phyloP scores from a whole-genome alignment of 495 filamentous ascomycete genomes.

The Aspergillus campestris region DNA sequence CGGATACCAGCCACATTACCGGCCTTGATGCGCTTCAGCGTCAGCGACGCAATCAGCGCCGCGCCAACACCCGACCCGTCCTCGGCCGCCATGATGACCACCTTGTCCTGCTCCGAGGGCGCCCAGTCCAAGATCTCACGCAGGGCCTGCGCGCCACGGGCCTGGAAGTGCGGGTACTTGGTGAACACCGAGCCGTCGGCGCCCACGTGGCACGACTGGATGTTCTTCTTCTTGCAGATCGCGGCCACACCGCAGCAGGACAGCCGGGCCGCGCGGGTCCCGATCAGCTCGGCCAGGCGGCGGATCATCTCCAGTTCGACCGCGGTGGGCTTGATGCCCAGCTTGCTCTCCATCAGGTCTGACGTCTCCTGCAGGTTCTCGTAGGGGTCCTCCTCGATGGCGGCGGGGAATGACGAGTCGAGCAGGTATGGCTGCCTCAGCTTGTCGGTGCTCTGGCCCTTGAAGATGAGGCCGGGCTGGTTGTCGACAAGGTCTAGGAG shows the following conservation, averaged over 20 bases:
- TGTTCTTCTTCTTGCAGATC: slow-evolving; percentile 92
- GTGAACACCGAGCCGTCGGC: slow-evolving; percentile 96
- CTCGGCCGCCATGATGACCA: slow-evolving; percentile 80
- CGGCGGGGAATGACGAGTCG: slow-evolving; percentile 91
- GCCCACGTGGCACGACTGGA: slow-evolving; percentile 81
- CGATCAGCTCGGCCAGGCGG: slow-evolving; percentile 84
- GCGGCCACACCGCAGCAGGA: slow-evolving; percentile 91
- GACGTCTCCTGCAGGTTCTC: slow-evolving; percentile 85
- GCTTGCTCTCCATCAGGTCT: slow-evolving; percentile 66
- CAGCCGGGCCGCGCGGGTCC: slow-evolving; percentile 85
- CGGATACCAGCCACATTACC: slow-evolving; percentile 74
- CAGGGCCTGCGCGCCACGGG: slow-evolving; percentile 76
- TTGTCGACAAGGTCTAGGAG: slow-evolving; percentile 78
- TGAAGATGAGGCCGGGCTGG: slow-evolving; percentile 68
- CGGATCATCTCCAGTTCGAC: slow-evolving; percentile 81
- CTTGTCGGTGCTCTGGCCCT: slow-evolving; percentile 67
- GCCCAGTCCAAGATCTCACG: slow-evolving; percentile 93
- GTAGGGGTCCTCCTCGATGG: slow-evolving; percentile 89
- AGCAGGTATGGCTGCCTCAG: slow-evolving; percentile 77
- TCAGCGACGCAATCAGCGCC: slow-evolving; percentile 88
- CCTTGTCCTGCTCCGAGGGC: slow-evolving; percentile 67
- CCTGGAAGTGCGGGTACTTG: slow-evolving; percentile 97
- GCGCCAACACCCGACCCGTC: slow-evolving; percentile 96
- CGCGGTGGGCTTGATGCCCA: slow-evolving; percentile 57
- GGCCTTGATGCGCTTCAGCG: slow-evolving; percentile 71